A percentile compares a stretch with the other conserved stretches of the same genome.
phyloP scores from a whole-genome alignment of 495 filamentous ascomycete genomes.

The Penicillium silybi region DNA sequence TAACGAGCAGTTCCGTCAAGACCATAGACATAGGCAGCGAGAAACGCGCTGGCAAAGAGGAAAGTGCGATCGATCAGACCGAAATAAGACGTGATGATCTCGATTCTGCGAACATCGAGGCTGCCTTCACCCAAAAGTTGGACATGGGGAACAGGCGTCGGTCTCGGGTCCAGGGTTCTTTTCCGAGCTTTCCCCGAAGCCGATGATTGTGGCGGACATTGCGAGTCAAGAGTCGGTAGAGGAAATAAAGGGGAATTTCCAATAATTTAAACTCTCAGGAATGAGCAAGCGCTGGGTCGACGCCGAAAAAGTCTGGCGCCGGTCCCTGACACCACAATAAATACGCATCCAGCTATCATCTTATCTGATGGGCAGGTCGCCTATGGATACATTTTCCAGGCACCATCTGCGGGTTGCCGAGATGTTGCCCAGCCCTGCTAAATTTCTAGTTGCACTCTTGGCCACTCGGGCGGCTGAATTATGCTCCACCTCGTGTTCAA shows the following conservation, averaged over 20 bases:
- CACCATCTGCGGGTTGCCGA: background rate
- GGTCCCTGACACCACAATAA: background rate
- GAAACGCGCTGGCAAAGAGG: slow-evolving; percentile 45
- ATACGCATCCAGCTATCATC: slow-evolving; percentile 5
- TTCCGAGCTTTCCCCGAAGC: background rate
- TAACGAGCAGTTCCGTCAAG: slow-evolving; percentile 48
- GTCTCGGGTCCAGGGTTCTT: background rate
- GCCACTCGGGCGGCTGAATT: background rate
- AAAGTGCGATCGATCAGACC: slow-evolving; percentile 34
- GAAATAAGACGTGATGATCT: slow-evolving; percentile 38
- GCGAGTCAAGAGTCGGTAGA: background rate
- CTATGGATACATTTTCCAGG: background rate
- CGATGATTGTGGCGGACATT: background rate
- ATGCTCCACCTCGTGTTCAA: slow-evolving; percentile 1
- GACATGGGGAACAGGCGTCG: background rate
- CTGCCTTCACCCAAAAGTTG: slow-evolving; percentile 16
- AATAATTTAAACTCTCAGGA: background rate
- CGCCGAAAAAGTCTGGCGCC: background rate
- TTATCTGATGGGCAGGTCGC: slow-evolving; percentile 8
- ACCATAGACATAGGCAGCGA: slow-evolving; percentile 51
- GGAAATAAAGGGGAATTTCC: background rate
- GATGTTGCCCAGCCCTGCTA: background rate
- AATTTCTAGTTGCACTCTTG: background rate
- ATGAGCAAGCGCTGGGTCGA: background rate
- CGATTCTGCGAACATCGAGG: slow-evolving; percentile 45